A percentile compares a stretch with the other conserved stretches of the same genome.
These are phyloP conservation scores for Musa schizocarpa DNA, from an alignment of 176 grass and related monocot genomes.

Conservation along the genomic window DNA sequence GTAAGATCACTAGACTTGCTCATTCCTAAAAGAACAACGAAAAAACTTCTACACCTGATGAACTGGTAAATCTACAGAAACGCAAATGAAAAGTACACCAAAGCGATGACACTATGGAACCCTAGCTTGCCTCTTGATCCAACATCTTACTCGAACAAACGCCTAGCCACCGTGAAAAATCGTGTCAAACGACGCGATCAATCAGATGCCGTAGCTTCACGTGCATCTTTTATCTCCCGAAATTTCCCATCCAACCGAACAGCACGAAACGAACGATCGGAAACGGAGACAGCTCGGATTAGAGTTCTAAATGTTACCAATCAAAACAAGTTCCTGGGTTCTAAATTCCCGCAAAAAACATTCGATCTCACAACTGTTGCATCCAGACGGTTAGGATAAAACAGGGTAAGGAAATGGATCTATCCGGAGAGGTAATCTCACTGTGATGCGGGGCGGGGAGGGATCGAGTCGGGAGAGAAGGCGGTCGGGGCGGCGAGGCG, in stretches of 20 bases:
- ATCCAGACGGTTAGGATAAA: not conserved
- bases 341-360: not conserved
- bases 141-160: not conserved
- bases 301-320: too few relatives aligned
- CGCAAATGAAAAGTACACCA: too few relatives aligned
- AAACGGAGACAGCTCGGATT: not conserved
- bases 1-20: not conserved
- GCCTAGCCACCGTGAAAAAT: not conserved
- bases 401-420: not conserved
- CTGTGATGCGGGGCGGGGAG: constrained; percentile 84
- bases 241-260: not conserved
- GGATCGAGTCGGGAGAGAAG: constrained; percentile 44
- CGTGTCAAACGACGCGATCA: not conserved
- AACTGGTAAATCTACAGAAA: too few relatives aligned
- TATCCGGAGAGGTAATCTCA: constrained; percentile 20
- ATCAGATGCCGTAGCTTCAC: not conserved
- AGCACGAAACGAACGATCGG: not conserved
- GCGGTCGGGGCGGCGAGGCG: constrained; percentile 24
- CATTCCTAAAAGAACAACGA: not conserved
- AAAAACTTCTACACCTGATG: too few relatives aligned
- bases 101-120: not conserved
- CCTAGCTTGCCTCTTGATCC: not conserved
- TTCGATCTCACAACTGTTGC: not conserved
- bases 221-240: not conserved
- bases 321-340: not conserved